Evolutionary conservation across 768 basidiomycete genomes (phyloP), one percentile per base, ranked within the genome.

Genomic region (Stropharia rugosoannulata): DNA sequence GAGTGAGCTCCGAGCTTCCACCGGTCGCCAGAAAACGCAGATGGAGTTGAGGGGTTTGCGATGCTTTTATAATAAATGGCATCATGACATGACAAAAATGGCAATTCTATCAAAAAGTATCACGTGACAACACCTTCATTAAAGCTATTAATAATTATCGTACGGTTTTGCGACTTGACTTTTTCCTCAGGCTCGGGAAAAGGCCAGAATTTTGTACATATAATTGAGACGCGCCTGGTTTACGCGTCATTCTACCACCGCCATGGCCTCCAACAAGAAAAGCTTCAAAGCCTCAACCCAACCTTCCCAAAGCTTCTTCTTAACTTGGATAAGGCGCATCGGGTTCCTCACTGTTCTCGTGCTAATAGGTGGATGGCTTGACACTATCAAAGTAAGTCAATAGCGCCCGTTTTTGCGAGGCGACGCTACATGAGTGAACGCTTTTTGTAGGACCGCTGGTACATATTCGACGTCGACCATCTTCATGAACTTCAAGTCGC

Each of bases 401-500:
- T 6, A 11, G 42, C 15, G 48, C n/a, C 45, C 16, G 8, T 22
- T n/a, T 45, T 42, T 29, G 13, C 22, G 41, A 37, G 42, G 19
- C 36, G 35, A 29, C 35, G 51, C 27, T 13, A 15, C 6, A 49
- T 45, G 46, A 42, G 22, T 43, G 37, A 41, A 25, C 49, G 25
- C 11, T 19, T 22, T 51, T 13, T 46, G n/a, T 57, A 95, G 94
- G 79, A 88, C 45, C 84, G 84, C 54, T 98, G 89, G 84, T 98
- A 96, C 70, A 84, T 94, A 55, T 82, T 98, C 56, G 84, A 93
- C 64, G 90, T 89, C 2, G 71, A 73, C 3, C 73, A 73, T 47
- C 74, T 98, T 13, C 89, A 95, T 66, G 75, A 83, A 58, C 82
- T 97, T 35, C 83, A 89, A 11, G 77, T 85, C 65, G 79, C 82